These are phyloP conservation scores for Labyrinthula sp. DNA, from an alignment of 352 stramenopile genomes.

Conservation along the genomic window DNA sequence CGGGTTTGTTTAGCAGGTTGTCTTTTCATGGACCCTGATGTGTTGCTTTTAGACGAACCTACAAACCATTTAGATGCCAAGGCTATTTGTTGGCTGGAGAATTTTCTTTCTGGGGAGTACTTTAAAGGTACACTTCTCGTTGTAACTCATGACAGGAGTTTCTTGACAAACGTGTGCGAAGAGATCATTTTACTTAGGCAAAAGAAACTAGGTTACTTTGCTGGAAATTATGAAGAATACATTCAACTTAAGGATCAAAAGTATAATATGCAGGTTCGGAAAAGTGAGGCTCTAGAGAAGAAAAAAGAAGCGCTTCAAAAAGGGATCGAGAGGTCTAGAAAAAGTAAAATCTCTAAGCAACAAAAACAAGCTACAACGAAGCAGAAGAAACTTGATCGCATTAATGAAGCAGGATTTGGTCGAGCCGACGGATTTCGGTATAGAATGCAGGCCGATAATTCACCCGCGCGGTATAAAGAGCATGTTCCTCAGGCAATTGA, in stretches of 20 bases:
- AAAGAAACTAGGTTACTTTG: conserved; percentile 90
- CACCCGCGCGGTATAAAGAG: no score
- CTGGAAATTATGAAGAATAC: conserved; percentile 97
- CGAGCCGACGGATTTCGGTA: conserved; percentile 21
- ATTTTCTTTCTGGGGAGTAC: conserved; percentile 91
- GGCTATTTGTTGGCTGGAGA: conserved; percentile 97
- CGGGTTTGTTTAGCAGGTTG: conserved; percentile 87
- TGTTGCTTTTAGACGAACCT: conserved; percentile 96
- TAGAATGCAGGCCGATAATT: conserved; percentile 8
- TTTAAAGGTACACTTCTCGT: conserved; percentile 81
- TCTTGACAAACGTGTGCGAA: conserved; percentile 92
- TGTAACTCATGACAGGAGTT: conserved; percentile 96
- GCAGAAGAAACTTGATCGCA: conserved; percentile 23
- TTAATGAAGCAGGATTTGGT: conserved; percentile 13
- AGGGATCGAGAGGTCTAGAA: conserved; percentile 9
- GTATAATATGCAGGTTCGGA: conserved; percentile 4
- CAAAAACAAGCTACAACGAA: conserved; percentile 27
- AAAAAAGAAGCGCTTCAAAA: conserved; percentile 18
- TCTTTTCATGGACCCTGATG: conserved; percentile 82
- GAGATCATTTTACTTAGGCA: conserved; percentile 94
- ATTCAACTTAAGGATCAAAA: conserved; percentile 54
- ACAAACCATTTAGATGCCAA: conserved; percentile 93
- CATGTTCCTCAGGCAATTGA: conserved; percentile 10
- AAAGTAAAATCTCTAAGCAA: conserved; percentile 20
- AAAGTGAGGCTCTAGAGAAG: conserved; percentile 10